These are phyloP conservation scores for Pichia kudriavzevii DNA, from an alignment of 1,139 yeast species.

Conservation along the genomic window DNA sequence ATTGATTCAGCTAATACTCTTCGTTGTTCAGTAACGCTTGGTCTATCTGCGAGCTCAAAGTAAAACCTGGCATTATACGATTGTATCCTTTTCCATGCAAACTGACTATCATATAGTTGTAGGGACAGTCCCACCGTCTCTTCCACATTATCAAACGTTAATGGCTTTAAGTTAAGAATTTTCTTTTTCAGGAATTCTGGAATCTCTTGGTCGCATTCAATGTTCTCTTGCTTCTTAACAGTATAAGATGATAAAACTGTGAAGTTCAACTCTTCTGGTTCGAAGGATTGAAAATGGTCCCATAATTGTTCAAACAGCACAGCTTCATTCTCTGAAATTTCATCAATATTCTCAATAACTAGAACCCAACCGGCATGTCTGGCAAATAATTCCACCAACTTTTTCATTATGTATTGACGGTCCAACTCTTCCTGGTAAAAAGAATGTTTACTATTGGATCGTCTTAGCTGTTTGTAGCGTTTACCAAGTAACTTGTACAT, in stretches of 20 bases:
- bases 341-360: constrained; percentile 43
- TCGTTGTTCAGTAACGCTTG: not conserved
- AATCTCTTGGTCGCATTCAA: not conserved
- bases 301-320: constrained; percentile 30
- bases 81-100: constrained; percentile 9
- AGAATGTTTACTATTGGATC: constrained; percentile 21
- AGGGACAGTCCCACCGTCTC: constrained; percentile 24
- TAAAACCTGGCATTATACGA: constrained; percentile 5
- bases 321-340: constrained; percentile 34
- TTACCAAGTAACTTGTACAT: constrained; percentile 39
- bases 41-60: constrained; percentile 3
- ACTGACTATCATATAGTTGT: constrained; percentile 12
- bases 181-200: constrained; percentile 7
- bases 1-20: constrained; percentile 20
- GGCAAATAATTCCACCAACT: constrained; percentile 37
- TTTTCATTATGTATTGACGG: constrained; percentile 38
- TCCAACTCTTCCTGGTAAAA: constrained; percentile 31
- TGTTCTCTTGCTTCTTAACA: not conserved
- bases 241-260: constrained; percentile 10
- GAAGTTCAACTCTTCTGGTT: constrained; percentile 8
- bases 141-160: constrained; percentile 20
- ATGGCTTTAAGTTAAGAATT: constrained; percentile 8
- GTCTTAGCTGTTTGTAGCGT: constrained; percentile 29
- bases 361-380: constrained; percentile 37
- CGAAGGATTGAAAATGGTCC: constrained; percentile 16